These are phyloP conservation scores for Scheffersomyces stambukii DNA, from an alignment of 1,139 yeast genomes.

Conservation along the genomic window DNA sequence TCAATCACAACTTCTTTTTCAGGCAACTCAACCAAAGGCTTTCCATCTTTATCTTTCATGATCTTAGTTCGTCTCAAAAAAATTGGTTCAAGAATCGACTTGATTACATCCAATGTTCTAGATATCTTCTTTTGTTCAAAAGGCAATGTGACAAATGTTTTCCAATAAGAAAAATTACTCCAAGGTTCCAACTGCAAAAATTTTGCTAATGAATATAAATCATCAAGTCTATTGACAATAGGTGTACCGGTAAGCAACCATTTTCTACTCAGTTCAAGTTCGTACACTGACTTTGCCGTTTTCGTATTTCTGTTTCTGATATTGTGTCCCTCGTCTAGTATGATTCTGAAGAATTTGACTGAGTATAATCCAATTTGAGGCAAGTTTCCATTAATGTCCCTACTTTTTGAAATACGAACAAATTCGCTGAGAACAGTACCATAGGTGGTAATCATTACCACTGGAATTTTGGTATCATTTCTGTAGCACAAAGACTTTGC, in stretches of 20 bases:
- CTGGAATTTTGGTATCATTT: constrained; percentile 45
- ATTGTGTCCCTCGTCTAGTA: constrained; percentile 89
- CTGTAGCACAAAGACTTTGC: constrained; percentile 35
- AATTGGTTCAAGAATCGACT: constrained; percentile 80
- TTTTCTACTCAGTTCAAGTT: constrained; percentile 56
- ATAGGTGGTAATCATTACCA: constrained; percentile 80
- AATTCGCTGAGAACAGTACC: constrained; percentile 84
- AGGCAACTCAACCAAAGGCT: constrained; percentile 73
- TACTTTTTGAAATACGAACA: constrained; percentile 31
- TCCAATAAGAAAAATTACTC: constrained; percentile 87
- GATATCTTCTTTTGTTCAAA: constrained; percentile 69
- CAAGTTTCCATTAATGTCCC: constrained; percentile 26
- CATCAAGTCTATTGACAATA: constrained; percentile 83
- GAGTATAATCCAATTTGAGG: constrained; percentile 59
- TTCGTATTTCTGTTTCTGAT: constrained; percentile 79
- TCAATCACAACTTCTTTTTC: constrained; percentile 70
- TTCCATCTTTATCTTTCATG: constrained; percentile 76
- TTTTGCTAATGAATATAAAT: constrained; percentile 71
- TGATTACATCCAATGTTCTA: constrained; percentile 77
- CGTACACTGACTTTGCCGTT: constrained; percentile 76
- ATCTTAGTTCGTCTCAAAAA: constrained; percentile 80
- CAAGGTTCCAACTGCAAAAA: constrained; percentile 83
- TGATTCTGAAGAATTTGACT: constrained; percentile 71
- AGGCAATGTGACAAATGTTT: constrained; percentile 78
- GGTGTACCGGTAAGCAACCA: constrained; percentile 97